Evolutionary conservation across 306 rosid species (phyloP).

Genomic region (Glycine latifolia): DNA sequence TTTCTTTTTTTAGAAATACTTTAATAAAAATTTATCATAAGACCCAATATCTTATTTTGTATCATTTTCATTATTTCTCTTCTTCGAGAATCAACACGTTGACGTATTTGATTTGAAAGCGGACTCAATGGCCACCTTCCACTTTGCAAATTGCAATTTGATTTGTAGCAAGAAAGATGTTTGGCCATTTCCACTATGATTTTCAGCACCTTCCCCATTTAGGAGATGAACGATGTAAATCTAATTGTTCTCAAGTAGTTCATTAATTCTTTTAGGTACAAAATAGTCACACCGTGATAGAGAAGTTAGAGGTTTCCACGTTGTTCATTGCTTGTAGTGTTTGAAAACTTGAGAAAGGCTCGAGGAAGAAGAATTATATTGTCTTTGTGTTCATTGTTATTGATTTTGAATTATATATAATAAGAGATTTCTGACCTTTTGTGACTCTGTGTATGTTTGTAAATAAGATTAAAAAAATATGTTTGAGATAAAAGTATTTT

Average conservation of each 20-base stretch:
- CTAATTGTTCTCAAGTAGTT: slow-evolving; percentile 11
- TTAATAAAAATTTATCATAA: too few relatives aligned
- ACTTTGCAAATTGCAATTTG: slow-evolving; percentile 34
- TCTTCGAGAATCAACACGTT: not conserved
- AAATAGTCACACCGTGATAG: not conserved
- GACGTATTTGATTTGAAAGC: slow-evolving; percentile 40
- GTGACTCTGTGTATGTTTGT: too few relatives aligned
- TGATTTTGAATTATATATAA: not conserved
- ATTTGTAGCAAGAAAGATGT: slow-evolving; percentile 15
- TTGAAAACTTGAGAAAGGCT: not conserved
- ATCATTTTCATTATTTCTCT: not conserved
- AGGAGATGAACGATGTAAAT: not conserved
- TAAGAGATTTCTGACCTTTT: too few relatives aligned
- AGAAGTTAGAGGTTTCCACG: not conserved
- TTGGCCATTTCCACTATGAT: slow-evolving; percentile 16
- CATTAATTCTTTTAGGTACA: too few relatives aligned
- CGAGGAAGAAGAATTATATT: not conserved
- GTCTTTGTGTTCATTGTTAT: not conserved
- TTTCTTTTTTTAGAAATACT: too few relatives aligned
- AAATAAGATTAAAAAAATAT: too few relatives aligned
- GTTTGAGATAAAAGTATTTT: too few relatives aligned
- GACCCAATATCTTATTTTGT: not conserved
- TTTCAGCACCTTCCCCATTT: slow-evolving; percentile 2
- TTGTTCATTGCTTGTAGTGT: not conserved
- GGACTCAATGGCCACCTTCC: slow-evolving; percentile 14